Conservation (phyloP, 2,329 filamentous ascomycete genomes). For the Hypoxylon sp. region DNA sequence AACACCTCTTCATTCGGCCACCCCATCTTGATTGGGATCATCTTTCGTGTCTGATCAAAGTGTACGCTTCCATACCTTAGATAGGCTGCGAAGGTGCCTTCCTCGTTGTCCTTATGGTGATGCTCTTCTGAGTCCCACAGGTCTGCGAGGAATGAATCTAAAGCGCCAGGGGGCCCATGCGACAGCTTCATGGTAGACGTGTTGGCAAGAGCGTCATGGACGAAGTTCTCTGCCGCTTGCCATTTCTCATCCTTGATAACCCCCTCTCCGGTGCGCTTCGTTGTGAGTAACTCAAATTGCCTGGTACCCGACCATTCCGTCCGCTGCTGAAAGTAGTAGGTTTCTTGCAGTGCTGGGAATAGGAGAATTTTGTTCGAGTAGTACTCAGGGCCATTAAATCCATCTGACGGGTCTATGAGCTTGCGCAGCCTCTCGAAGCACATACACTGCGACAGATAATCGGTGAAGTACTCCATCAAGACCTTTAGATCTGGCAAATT, state of each 20-base stretch:
- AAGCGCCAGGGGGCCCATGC: conserved; percentile 51
- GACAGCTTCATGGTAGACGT: conserved; percentile 56
- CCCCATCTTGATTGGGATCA: conserved; percentile 46
- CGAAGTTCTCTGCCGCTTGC: conserved; percentile 52
- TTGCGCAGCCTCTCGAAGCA: conserved; percentile 55
- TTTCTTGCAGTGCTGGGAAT: conserved; percentile 53
- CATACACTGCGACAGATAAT: conserved; percentile 54
- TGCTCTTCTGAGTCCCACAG: conserved; percentile 55
- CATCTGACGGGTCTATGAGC: conserved; percentile 55
- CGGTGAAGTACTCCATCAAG: conserved; percentile 49
- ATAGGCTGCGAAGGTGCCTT: conserved; percentile 53
- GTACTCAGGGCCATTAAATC: conserved; percentile 56
- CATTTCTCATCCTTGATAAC: conserved; percentile 50
- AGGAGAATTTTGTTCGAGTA: conserved; percentile 54
- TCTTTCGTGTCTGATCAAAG: conserved; percentile 50
- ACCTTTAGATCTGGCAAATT: conserved; percentile 47
- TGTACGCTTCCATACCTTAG: conserved; percentile 53
- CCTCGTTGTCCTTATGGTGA: conserved; percentile 51
- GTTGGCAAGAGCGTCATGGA: conserved; percentile 53
- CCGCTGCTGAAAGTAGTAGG: conserved; percentile 52
- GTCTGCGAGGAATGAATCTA: conserved; percentile 53
- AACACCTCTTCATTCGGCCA: conserved; percentile 49
- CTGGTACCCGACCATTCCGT: conserved; percentile 53
- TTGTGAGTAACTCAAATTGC: conserved; percentile 54
- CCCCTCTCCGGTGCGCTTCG: conserved; percentile 47